Percentiles rank a stretch among this genome's conserved stretches.
Evolutionary conservation across 345 rosid species (phyloP).

Genomic region (Gossypium rotundifolium): DNA sequence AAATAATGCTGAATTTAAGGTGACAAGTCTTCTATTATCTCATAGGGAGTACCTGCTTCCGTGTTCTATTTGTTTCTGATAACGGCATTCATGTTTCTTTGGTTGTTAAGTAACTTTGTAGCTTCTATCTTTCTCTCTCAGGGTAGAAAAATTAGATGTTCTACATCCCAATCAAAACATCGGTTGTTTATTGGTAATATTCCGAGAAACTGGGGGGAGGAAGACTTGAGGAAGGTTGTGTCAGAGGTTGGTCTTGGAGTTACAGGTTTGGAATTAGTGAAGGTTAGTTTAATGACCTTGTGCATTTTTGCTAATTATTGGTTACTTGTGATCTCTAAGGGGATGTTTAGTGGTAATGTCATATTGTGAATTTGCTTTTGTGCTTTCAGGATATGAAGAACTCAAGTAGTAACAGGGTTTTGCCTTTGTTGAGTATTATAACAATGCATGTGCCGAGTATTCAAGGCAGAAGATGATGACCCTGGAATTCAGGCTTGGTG

Average conservation of each 20-base stretch:
- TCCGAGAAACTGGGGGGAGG: slow-evolving; percentile 57
- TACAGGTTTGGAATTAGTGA: slow-evolving; percentile 49
- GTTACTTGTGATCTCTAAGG: not conserved
- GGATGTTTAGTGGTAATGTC: not conserved
- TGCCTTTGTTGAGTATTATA: slow-evolving; percentile 67
- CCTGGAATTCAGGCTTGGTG: slow-evolving; percentile 53
- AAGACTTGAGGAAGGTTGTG: slow-evolving; percentile 50
- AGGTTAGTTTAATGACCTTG: slow-evolving; percentile 30
- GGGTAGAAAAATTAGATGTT: slow-evolving; percentile 61
- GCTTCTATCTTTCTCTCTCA: slow-evolving; percentile 16
- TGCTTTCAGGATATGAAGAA: slow-evolving; percentile 46
- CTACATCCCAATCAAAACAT: slow-evolving; percentile 59
- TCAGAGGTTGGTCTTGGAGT: slow-evolving; percentile 60
- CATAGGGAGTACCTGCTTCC: not conserved
- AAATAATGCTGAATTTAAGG: slow-evolving; percentile 57
- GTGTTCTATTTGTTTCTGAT: not conserved
- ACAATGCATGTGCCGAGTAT: slow-evolving; percentile 64
- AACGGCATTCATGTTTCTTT: not conserved
- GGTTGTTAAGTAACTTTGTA: not conserved
- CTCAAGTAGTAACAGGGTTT: slow-evolving; percentile 55
- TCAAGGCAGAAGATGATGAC: slow-evolving; percentile 65
- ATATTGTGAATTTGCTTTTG: not conserved
- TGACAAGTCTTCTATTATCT: slow-evolving; percentile 15
- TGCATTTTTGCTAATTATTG: not conserved
- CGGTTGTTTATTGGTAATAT: slow-evolving; percentile 59